Base-by-base conservation (phyloP, 164 flowering plant genomes). In the Berberis thunbergii region DNA sequence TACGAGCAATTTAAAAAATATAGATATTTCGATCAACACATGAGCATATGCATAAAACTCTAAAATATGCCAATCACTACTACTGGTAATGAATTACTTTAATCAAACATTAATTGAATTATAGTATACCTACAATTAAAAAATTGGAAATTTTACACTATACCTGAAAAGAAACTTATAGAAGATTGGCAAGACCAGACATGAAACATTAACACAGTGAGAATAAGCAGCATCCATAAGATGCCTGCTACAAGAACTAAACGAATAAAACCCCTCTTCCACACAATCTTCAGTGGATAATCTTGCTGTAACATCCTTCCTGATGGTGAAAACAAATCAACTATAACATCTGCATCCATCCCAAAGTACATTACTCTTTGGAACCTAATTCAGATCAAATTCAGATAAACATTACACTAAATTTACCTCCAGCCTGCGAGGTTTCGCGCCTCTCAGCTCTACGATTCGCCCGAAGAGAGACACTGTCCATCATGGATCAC, bases 161-260 rank as follows among this genome's bases (percentile, higher is more conserved):
- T 78, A 93, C 97, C 98, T 84, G 96, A 79, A 71, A 93, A 77
- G 73, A 90, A 90, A 43, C 83, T 64, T 26, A 84, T 12, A 26
- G 96, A 86, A 63, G 97, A 86, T 67, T 83, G 91, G 72, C 97
- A 94, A 54, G 96, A 82, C 97, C 96, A 94, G 9, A 87, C 73
- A 70, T 94, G 97, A 75, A 91, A 84, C 53, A 86, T 61, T 49
- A 86, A 73, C 41, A 75, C 99, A 58, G 72, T 66, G 54, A 94
- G 85, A 76, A 94, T 89, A 50, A 94, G 81, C 4, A 87, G 56
- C 91, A 87, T 86, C 99, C 97, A 94, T 53, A 87, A 54, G 56
- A 89, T 83, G 62, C 93, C 97, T 1, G 76, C 86, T 0, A 88
- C 92, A 61, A 87, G 80, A 76, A 94, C 63, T 78, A 94, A 71